A percentile compares a stretch with the other conserved stretches of the same genome.
Evolutionary conservation across 257 asterid genomes (phyloP).

Genomic region (Petunia secreta): DNA sequence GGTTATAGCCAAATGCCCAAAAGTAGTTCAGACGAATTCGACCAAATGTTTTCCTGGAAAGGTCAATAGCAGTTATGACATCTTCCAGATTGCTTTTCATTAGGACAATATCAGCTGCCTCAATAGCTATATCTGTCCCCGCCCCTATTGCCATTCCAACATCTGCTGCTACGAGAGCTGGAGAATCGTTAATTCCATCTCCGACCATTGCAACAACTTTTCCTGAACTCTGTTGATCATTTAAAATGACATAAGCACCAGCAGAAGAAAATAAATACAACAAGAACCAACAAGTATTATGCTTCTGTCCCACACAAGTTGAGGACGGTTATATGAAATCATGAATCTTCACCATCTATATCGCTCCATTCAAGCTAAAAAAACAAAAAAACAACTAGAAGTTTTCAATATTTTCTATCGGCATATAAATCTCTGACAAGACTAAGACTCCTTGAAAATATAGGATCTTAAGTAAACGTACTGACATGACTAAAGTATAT

Average conservation of each 20-base stretch:
- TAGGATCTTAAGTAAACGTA: too few relatives aligned
- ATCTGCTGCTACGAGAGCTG: constrained; percentile 46
- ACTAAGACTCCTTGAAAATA: too few relatives aligned
- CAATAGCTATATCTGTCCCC: constrained; percentile 46
- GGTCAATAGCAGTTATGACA: constrained; percentile 46
- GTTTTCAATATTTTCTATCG: too few relatives aligned
- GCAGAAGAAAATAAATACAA: too few relatives aligned
- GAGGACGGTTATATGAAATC: too few relatives aligned
- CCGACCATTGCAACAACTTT: constrained; percentile 45
- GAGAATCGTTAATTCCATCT: constrained; percentile 47
- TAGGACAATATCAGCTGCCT: constrained; percentile 47
- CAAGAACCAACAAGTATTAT: too few relatives aligned
- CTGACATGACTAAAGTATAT: too few relatives aligned
- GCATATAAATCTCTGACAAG: too few relatives aligned
- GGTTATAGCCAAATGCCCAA: constrained; percentile 46
- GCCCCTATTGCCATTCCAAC: constrained; percentile 48
- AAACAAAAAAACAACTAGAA: too few relatives aligned
- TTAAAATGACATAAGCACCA: neutral
- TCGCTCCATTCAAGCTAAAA: too few relatives aligned
- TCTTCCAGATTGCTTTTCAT: constrained; percentile 47
- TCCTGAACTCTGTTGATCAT: constrained; percentile 27
- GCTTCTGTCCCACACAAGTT: too few relatives aligned
- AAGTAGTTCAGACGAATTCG: constrained; percentile 42
- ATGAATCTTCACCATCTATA: too few relatives aligned
- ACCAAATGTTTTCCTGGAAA: constrained; percentile 39